Conservation (phyloP, 441 rosid genomes). For the Manihot esculenta region DNA sequence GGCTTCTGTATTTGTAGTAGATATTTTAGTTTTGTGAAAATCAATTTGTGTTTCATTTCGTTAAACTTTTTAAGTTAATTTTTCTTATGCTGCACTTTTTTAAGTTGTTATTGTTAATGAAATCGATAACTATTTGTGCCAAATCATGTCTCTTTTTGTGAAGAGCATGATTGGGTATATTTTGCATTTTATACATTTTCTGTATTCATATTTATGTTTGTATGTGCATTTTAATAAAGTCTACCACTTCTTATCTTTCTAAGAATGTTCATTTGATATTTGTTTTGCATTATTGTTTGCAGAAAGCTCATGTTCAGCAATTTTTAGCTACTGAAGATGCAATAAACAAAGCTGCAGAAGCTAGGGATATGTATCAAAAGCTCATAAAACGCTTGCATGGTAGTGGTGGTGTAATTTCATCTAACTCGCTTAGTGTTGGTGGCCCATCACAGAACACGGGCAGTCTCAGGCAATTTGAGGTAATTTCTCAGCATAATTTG, state of each 20-base stretch:
- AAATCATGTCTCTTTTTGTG: conserved; percentile 1
- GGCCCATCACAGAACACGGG: conserved; percentile 60
- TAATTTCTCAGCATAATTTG: conserved; percentile 24
- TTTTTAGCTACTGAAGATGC: conserved; percentile 94
- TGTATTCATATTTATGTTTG: not conserved
- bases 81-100: not conserved
- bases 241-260: conserved; percentile 3
- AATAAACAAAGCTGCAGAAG: conserved; percentile 81
- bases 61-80: not conserved
- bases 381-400: conserved; percentile 73
- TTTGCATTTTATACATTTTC: not conserved
- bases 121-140: not conserved
- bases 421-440: conserved; percentile 48
- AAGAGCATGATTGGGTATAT: not conserved
- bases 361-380: conserved; percentile 67
- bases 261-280: conserved; percentile 15
- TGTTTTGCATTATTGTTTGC: conserved; percentile 24
- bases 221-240: not conserved
- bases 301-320: conserved; percentile 96
- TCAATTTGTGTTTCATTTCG: not conserved
- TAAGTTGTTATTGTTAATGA: conserved; percentile 3
- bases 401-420: conserved; percentile 53
- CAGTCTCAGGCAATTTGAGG: conserved; percentile 83
- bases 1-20: conserved; percentile 14
- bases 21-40: conserved; percentile 10